phyloP scores from a whole-genome alignment of 2,329 filamentous ascomycete genomes.

The Cytospora piceae region DNA sequence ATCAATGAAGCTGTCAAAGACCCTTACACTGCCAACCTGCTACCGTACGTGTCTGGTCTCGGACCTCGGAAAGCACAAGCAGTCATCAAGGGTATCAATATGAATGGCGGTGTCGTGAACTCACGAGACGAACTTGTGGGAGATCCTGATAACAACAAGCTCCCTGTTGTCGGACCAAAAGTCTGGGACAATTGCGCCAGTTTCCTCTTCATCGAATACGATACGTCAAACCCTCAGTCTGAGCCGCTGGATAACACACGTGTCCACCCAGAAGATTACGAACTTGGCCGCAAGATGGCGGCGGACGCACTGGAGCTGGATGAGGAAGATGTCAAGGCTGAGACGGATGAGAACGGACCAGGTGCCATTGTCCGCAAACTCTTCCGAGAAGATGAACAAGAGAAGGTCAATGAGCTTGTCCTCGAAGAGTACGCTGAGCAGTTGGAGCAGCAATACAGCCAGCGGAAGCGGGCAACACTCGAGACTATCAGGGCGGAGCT shows the following conservation, averaged over 20 bases:
- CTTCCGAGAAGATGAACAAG: slow-evolving; percentile 91
- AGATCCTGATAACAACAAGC: slow-evolving; percentile 76
- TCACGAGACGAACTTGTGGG: slow-evolving; percentile 88
- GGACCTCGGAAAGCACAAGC: slow-evolving; percentile 89
- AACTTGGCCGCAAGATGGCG: slow-evolving; percentile 96
- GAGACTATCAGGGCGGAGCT: slow-evolving; percentile 96
- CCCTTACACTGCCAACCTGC: slow-evolving; percentile 78
- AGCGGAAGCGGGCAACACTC: slow-evolving; percentile 91
- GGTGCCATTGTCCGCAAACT: slow-evolving; percentile 92
- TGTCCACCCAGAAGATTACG: slow-evolving; percentile 97
- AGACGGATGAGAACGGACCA: slow-evolving; percentile 85
- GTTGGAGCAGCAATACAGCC: slow-evolving; percentile 88
- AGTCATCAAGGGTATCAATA: slow-evolving; percentile 86
- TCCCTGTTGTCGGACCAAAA: slow-evolving; percentile 81
- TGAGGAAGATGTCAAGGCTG: slow-evolving; percentile 95
- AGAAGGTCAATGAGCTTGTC: slow-evolving; percentile 94
- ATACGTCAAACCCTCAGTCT: slow-evolving; percentile 76
- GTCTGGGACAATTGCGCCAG: slow-evolving; percentile 98
- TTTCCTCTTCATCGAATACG: slow-evolving; percentile 89
- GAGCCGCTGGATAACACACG: slow-evolving; percentile 96
- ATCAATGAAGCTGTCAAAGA: slow-evolving; percentile 90
- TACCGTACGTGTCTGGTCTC: slow-evolving; percentile 89
- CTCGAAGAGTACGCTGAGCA: slow-evolving; percentile 97
- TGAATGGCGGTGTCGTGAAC: slow-evolving; percentile 83
- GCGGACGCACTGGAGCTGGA: slow-evolving; percentile 95